phyloP scores from a whole-genome alignment of 441 rosid genomes.

The Adansonia rubrostipa region DNA sequence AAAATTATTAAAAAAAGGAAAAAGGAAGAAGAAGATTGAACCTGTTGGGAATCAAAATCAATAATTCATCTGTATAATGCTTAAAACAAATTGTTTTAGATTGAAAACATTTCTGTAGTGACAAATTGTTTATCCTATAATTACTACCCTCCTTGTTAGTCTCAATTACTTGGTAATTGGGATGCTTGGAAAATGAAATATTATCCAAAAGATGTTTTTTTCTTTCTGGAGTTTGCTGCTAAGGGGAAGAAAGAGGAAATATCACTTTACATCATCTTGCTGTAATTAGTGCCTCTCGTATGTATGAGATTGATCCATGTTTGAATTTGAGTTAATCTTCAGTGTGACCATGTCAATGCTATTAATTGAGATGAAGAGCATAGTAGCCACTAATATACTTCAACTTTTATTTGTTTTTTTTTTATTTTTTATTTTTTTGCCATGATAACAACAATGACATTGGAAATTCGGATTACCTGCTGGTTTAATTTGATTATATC shows the following conservation, averaged over 20 bases:
- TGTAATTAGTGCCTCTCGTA: slow-evolving; percentile 11
- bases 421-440: no score
- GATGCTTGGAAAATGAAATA: background rate
- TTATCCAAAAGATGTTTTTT: background rate
- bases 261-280: background rate
- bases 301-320: background rate
- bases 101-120: background rate
- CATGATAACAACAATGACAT: background rate
- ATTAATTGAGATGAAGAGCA: background rate
- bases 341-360: background rate
- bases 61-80: background rate
- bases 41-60: background rate
- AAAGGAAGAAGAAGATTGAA: background rate
- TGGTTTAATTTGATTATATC: background rate
- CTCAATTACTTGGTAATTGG: background rate
- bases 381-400: background rate
- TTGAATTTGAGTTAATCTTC: background rate
- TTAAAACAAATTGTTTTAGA: background rate
- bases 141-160: background rate
- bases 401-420: background rate
- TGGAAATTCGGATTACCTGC: background rate
- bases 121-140: background rate
- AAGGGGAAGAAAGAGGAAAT: background rate
- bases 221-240: background rate
- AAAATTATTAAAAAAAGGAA: background rate